Base-by-base conservation (phyloP, 495 filamentous ascomycete genomes). In the Penicillium paxilli region DNA sequence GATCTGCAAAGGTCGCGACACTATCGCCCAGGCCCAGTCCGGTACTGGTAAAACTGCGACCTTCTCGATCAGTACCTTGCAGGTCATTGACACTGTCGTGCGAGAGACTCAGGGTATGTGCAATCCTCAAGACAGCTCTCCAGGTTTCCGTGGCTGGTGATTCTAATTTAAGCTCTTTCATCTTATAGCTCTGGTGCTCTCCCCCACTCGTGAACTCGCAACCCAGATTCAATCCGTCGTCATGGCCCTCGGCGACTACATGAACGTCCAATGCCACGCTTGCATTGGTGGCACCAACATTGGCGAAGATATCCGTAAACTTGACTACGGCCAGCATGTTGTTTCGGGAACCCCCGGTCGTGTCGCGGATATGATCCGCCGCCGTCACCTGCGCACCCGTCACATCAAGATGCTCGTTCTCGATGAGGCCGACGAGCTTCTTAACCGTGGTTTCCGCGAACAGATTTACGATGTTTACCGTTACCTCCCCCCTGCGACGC, bases 391-490 rank as follows among this genome's bases (percentile, higher is more conserved):
- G 49, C 89, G 90, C 69, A 98, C 94, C 19, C 88, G 90, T 30
- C 80, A 89, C 72, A 98, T 99, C 78, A 99, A 99, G 83, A 98
- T 99, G 90, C 83, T 99, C 28, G 92, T 99, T 37, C 86, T 99
- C 46, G 94, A 99, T 66, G 94, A 99, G 71, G 94, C 94, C 46
- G 94, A 99, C 63, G 94, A 99, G 67, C 75, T 89, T 57, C 73
- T 92, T 30, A 90, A 97, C 74, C 89, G 91, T 42, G 94, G 94
- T 63, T 99, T 99, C 82, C 85, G 90, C 52, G 94, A 99, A 78
- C 94, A 99, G 73, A 99, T 99, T 72, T 98, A 99, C 79, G 94
- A 99, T 64, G 91, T 99, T 44, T 99, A 96, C 80, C 92, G 92
- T 57, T 93, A 96, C 58, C 87, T 99, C 4, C 94, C 94, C 0